phyloP scores from a whole-genome alignment of 225 moss, liverwort and hornwort species.

The Rhytidiadelphus loreus region DNA sequence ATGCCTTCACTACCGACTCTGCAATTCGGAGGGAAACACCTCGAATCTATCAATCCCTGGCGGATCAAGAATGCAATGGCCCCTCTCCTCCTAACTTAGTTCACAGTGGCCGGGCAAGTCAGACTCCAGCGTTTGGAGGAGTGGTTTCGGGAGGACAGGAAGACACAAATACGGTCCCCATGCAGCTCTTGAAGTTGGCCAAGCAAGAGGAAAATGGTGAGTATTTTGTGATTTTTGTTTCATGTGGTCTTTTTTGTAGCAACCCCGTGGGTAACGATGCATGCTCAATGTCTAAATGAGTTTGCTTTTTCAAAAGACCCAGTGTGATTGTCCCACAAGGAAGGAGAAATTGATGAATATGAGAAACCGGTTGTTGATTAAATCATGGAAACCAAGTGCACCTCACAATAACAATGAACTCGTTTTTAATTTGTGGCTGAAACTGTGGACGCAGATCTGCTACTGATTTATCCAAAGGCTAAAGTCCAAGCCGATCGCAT shows the following conservation, averaged over 20 bases:
- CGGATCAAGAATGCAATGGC: too few species aligned
- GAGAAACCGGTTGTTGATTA: background rate
- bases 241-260: too few species aligned
- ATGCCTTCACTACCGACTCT: background rate
- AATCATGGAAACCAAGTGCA: background rate
- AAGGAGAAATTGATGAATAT: background rate
- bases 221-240: background rate
- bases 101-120: background rate
- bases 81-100: background rate
- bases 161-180: background rate
- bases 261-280: background rate
- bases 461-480: background rate
- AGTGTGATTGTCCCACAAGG: too few species aligned
- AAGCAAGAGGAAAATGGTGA: background rate
- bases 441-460: background rate
- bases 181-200: background rate
- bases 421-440: background rate
- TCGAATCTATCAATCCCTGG: background rate
- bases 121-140: background rate
- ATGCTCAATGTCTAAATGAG: background rate
- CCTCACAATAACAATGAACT: background rate
- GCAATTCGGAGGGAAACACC: background rate
- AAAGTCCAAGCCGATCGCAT: background rate
- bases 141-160: background rate
- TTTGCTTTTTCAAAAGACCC: background rate